Percentiles rank a stretch among this genome's conserved stretches.
These are phyloP conservation scores for Lactarius hengduanensis DNA, from an alignment of 768 basidiomycete genomes.

Conservation along the genomic window DNA sequence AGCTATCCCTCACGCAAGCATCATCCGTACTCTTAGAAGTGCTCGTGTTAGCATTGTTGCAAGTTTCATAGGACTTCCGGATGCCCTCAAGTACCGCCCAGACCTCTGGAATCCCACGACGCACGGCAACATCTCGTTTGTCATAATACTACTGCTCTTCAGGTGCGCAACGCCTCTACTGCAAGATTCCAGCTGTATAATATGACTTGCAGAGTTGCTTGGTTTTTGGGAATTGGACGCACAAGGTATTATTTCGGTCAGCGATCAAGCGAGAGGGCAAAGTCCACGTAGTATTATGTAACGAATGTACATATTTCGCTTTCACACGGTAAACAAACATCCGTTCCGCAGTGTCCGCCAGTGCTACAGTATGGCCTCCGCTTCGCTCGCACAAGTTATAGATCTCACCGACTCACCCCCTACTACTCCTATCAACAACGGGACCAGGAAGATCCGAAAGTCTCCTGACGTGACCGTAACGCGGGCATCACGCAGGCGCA, in stretches of 20 bases:
- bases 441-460: neutral
- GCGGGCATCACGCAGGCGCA: constrained; percentile 12
- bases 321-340: neutral
- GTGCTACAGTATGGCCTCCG: constrained; percentile 17
- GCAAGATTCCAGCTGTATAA: neutral
- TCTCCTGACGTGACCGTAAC: neutral
- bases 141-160: constrained; percentile 52
- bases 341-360: neutral
- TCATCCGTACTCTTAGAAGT: neutral
- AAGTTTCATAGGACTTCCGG: constrained; percentile 58
- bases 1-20: neutral
- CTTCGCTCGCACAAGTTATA: constrained; percentile 22
- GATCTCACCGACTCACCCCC: constrained; percentile 24
- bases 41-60: constrained; percentile 49
- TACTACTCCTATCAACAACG: constrained; percentile 3
- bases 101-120: constrained; percentile 67
- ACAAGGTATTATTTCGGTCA: constrained; percentile 37
- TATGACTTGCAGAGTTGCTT: constrained; percentile 35
- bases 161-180: constrained; percentile 43
- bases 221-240: constrained; percentile 42
- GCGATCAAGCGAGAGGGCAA: constrained; percentile 12
- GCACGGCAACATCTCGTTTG: constrained; percentile 73
- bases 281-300: neutral
- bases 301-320: neutral
- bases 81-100: constrained; percentile 49